Conservation (phyloP, 1,284 basidiomycete genomes). For the Apiotrichum veenhuisii region DNA sequence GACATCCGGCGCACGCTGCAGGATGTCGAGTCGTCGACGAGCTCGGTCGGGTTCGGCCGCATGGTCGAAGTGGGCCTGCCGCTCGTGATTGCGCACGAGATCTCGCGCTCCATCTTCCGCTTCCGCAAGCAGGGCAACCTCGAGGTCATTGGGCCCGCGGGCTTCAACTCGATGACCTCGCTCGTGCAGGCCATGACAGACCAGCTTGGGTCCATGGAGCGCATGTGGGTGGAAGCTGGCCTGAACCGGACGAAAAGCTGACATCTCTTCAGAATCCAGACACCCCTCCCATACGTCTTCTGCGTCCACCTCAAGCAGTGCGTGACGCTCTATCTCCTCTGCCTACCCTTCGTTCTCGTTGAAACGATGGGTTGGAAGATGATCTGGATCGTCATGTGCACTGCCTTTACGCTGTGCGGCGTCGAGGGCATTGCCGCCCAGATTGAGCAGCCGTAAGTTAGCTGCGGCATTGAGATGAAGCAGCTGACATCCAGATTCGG, state of each 20-base stretch:
- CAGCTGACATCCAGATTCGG: conserved; percentile 1
- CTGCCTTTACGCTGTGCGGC: conserved; percentile 68
- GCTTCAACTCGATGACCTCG: conserved; percentile 67
- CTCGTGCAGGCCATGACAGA: conserved; percentile 71
- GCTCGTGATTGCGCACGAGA: conserved; percentile 62
- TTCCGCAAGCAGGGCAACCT: conserved; percentile 73
- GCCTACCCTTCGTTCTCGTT: conserved; percentile 76
- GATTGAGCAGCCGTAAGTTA: conserved; percentile 74
- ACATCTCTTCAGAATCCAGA: conserved; percentile 26
- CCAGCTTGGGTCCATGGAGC: conserved; percentile 77
- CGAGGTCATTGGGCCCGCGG: conserved; percentile 81
- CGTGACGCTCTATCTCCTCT: conserved; percentile 80
- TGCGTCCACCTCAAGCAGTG: conserved; percentile 90
- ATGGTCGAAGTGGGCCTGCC: conserved; percentile 38
- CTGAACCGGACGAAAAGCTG: not conserved
- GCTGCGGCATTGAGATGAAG: conserved; percentile 60
- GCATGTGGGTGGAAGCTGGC: conserved; percentile 52
- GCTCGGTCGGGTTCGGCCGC: conserved; percentile 23
- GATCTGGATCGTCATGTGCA: conserved; percentile 71
- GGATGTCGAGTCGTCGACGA: conserved; percentile 8
- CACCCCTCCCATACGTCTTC: conserved; percentile 46
- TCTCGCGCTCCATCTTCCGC: conserved; percentile 63
- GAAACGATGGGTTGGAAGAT: conserved; percentile 63
- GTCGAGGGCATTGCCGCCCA: conserved; percentile 87
- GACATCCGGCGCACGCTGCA: conserved; percentile 32